phyloP scores from a whole-genome alignment of 2,329 filamentous ascomycete genomes.

The Nannizzia gypsea region DNA sequence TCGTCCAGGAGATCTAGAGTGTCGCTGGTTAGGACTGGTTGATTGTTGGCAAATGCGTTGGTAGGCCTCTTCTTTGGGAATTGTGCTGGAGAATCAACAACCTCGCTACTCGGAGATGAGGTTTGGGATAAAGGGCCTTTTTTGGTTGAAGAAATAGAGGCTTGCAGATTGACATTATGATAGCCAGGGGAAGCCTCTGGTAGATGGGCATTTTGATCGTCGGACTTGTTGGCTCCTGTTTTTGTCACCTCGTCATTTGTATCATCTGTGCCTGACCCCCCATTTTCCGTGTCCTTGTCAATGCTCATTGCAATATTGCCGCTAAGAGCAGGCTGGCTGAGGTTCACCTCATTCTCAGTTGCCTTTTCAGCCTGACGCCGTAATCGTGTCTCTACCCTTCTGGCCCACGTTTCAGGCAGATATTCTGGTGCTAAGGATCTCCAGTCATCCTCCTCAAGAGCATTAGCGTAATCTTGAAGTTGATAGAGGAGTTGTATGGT shows the following conservation, averaged over 20 bases:
- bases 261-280: too few species aligned
- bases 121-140: too few species aligned
- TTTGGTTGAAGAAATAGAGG: too few species aligned
- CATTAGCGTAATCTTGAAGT: constrained; percentile 13
- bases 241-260: neutral
- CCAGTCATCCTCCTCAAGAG: constrained; percentile 14
- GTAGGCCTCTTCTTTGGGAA: too few species aligned
- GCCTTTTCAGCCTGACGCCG: neutral
- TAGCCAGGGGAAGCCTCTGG: too few species aligned
- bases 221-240: neutral
- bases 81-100: too few species aligned
- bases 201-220: too few species aligned
- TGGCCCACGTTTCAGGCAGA: constrained; percentile 15
- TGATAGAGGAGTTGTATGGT: constrained; percentile 14
- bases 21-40: too few species aligned
- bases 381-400: neutral
- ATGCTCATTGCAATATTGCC: neutral
- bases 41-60: too few species aligned
- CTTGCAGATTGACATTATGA: too few species aligned
- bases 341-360: neutral
- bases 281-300: neutral
- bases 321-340: neutral
- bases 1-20: too few species aligned
- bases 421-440: constrained; percentile 13
- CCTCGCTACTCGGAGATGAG: too few species aligned